These are phyloP conservation scores for Pichia insulana DNA, from an alignment of 805 yeast genomes.

Conservation along the genomic window DNA sequence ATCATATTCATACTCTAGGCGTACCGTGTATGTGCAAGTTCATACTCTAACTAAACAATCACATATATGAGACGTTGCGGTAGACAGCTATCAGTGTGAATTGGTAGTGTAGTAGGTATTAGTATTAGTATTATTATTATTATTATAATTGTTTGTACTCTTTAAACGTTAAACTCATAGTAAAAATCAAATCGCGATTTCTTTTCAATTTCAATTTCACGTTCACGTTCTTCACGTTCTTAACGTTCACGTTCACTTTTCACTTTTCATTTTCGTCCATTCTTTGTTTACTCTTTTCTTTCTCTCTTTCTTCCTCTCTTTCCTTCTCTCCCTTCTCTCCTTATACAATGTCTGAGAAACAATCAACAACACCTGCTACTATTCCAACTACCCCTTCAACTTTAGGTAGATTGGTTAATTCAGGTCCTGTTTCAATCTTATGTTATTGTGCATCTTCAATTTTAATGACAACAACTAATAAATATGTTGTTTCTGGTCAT, in stretches of 20 bases:
- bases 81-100: slow-evolving; percentile 45
- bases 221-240: no score
- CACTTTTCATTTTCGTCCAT: no score
- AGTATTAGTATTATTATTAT: no score
- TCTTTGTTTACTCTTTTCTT: background rate
- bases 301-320: background rate
- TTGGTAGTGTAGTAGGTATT: background rate
- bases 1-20: slow-evolving; percentile 39
- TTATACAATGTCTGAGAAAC: background rate
- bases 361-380: slow-evolving; percentile 10
- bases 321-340: background rate
- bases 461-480: slow-evolving; percentile 95
- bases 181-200: no score
- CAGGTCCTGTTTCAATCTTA: slow-evolving; percentile 61
- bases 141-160: background rate
- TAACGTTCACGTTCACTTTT: no score
- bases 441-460: slow-evolving; percentile 91
- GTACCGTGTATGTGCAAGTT: slow-evolving; percentile 39
- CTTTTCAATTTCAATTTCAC: no score
- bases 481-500: slow-evolving; percentile 76
- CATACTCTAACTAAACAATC: slow-evolving; percentile 11
- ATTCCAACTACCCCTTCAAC: slow-evolving; percentile 13
- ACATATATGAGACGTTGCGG: slow-evolving; percentile 45
- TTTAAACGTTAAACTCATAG: no score
- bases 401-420: slow-evolving; percentile 32